These are phyloP conservation scores for Fusarium globosum DNA, from an alignment of 2,329 filamentous ascomycete genomes.

Conservation along the genomic window DNA sequence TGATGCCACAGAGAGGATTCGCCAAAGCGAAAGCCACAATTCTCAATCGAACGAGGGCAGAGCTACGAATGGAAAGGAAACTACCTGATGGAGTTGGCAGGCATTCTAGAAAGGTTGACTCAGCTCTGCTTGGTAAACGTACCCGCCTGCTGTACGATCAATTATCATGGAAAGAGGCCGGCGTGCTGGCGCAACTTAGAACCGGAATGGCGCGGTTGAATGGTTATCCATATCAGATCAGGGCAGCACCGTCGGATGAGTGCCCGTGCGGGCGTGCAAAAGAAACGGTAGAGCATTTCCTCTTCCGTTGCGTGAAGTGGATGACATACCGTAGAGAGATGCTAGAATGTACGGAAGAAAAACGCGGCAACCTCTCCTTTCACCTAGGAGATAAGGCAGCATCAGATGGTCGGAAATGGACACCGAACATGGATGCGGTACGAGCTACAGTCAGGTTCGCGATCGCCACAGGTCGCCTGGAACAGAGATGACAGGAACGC, in stretches of 20 bases:
- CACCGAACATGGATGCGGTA: background rate
- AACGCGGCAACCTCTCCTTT: background rate
- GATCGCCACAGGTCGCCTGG: background rate
- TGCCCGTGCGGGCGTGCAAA: background rate
- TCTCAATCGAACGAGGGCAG: background rate
- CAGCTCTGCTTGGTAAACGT: conserved; percentile 4
- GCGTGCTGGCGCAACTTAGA: conserved; percentile 30
- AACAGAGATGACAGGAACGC: conserved; percentile 1
- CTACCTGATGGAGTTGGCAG: background rate
- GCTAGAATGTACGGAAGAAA: background rate
- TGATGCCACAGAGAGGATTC: background rate
- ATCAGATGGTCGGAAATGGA: background rate
- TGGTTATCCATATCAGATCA: background rate
- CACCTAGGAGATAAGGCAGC: background rate
- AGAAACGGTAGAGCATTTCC: conserved; percentile 7
- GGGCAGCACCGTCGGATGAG: background rate
- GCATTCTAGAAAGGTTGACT: conserved; percentile 25
- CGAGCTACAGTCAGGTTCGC: background rate
- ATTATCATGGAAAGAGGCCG: conserved; percentile 32
- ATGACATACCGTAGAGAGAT: background rate
- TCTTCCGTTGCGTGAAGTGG: conserved; percentile 5
- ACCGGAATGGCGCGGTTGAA: conserved; percentile 9
- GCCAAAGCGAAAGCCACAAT: background rate
- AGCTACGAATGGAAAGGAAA: no score
- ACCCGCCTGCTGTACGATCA: conserved; percentile 33